phyloP scores from a whole-genome alignment of 305 asterid species.

The Galium porrigens region DNA sequence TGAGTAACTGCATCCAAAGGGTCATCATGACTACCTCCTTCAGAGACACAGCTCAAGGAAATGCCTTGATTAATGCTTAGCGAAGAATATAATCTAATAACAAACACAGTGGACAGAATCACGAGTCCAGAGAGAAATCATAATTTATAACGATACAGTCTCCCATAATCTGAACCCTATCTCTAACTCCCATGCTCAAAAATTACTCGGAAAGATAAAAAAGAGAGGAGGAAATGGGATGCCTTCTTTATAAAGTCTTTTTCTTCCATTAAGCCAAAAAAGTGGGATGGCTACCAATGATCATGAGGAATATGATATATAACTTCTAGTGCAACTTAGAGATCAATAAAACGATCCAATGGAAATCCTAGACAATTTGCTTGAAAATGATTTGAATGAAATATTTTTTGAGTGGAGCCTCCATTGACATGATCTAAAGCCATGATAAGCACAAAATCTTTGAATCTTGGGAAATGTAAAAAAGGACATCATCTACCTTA shows the following conservation, averaged over 20 bases:
- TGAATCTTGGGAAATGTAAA: not conserved
- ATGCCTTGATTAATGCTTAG: not conserved
- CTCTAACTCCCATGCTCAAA: not conserved
- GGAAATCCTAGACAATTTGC: not conserved
- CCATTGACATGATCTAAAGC: not conserved
- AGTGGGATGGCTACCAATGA: not conserved
- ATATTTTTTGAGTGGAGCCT: not conserved
- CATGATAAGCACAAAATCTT: not conserved
- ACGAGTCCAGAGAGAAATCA: not conserved
- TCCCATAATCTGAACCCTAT: not conserved
- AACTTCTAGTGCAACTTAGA: not conserved
- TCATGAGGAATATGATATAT: not conserved
- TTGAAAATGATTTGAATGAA: not conserved
- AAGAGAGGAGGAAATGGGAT: not conserved
- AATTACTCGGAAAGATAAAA: not conserved
- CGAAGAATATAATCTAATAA: not conserved
- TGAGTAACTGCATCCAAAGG: conserved; percentile 17
- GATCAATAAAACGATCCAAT: not conserved
- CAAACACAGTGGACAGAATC: not conserved
- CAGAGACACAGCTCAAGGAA: not conserved
- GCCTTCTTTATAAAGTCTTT: not conserved
- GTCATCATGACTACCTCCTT: conserved; percentile 5
- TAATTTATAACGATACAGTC: not conserved
- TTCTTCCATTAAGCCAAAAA: not conserved
- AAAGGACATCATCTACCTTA: conserved; percentile 35